These are phyloP conservation scores for Lobosporangium transversale DNA, from an alignment of 192 early-diverging fungal genomes.

Conservation along the genomic window DNA sequence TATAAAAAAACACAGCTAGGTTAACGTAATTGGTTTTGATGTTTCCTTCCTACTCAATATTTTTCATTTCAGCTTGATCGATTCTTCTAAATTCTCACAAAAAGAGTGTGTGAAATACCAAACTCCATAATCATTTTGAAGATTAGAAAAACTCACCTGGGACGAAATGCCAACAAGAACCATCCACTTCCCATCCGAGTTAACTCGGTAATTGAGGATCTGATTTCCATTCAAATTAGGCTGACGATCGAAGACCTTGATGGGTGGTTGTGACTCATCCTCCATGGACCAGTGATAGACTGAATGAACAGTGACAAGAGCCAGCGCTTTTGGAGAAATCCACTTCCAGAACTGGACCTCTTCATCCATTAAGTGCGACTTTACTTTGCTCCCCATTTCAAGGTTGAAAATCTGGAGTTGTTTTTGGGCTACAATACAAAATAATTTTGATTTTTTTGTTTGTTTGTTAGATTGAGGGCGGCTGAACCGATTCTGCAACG, in stretches of 20 bases:
- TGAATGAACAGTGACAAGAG: slow-evolving; percentile 85
- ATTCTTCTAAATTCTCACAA: not conserved
- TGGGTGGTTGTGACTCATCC: slow-evolving; percentile 82
- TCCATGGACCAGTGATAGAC: slow-evolving; percentile 99
- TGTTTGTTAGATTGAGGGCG: not conserved
- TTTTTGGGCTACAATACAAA: slow-evolving; percentile 69
- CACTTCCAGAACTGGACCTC: slow-evolving; percentile 94
- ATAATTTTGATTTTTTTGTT: not conserved
- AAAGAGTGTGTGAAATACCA: too few relatives aligned
- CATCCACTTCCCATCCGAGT: slow-evolving; percentile 94
- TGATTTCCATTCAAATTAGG: slow-evolving; percentile 83
- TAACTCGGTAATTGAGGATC: slow-evolving; percentile 96
- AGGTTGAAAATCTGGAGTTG: slow-evolving; percentile 98
- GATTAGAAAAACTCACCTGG: too few relatives aligned
- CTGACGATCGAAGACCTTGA: slow-evolving; percentile 95
- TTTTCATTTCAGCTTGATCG: not conserved
- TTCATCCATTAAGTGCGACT: slow-evolving; percentile 91
- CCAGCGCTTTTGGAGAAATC: slow-evolving; percentile 87
- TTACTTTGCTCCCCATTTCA: slow-evolving; percentile 95
- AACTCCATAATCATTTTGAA: too few relatives aligned
- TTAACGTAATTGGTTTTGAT: too few relatives aligned
- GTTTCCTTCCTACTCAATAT: too few relatives aligned
- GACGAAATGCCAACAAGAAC: slow-evolving; percentile 94
- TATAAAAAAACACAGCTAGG: too few relatives aligned
- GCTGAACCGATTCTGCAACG: too few relatives aligned